phyloP scores from a whole-genome alignment of 2,329 filamentous ascomycete species.

The Gyromitra esculenta region DNA sequence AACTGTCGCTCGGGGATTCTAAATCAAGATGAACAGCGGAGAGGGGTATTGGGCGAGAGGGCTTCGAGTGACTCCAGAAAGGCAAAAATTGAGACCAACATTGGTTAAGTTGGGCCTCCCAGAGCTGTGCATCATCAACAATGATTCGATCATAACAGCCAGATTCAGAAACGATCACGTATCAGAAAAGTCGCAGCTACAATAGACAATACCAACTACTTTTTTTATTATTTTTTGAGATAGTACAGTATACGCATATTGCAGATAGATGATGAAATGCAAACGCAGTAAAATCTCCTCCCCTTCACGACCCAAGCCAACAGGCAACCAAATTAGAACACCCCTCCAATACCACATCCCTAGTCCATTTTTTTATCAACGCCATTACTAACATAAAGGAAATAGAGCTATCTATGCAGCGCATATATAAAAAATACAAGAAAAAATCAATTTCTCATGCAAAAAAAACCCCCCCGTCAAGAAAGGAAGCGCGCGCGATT shows the following conservation, averaged over 20 bases:
- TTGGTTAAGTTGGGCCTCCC: too few relatives aligned
- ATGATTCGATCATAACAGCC: background rate
- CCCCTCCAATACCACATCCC: slow-evolving; percentile 25
- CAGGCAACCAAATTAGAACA: slow-evolving; percentile 25
- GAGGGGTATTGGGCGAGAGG: background rate
- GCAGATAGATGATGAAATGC: background rate
- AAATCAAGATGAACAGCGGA: background rate
- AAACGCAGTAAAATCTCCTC: background rate
- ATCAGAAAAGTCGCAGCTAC: background rate
- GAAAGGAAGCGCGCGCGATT: slow-evolving; percentile 9
- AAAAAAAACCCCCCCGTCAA: background rate
- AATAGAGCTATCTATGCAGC: slow-evolving; percentile 27
- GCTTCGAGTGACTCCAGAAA: background rate
- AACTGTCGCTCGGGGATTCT: background rate
- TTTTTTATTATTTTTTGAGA: background rate
- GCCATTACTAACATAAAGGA: slow-evolving; percentile 39
- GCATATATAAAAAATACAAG: slow-evolving; percentile 16
- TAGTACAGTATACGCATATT: slow-evolving; percentile 19
- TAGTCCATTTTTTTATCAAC: slow-evolving; percentile 37
- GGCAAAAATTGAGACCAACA: background rate
- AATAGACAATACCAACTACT: background rate
- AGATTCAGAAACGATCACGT: background rate
- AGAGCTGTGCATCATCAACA: background rate
- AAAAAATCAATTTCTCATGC: slow-evolving; percentile 32
- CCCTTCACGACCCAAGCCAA: slow-evolving; percentile 11